phyloP scores from a whole-genome alignment of 768 basidiomycete species.

The Saitozyma sp. region DNA sequence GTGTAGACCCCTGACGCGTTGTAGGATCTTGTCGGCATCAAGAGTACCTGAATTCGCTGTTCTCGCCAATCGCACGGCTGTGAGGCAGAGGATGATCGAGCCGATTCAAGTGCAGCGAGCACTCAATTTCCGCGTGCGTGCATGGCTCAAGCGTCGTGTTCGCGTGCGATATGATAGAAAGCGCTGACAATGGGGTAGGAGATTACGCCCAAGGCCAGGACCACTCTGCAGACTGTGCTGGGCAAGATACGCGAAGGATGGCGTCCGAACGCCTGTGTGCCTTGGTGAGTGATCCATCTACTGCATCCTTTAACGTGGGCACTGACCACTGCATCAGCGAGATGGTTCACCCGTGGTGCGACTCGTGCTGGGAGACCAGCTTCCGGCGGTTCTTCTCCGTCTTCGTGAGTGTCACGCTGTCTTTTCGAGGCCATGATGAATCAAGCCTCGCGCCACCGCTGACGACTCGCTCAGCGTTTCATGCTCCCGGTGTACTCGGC shows the following conservation, averaged over 20 bases:
- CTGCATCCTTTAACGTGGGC: slow-evolving; percentile 1
- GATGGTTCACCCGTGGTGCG: slow-evolving; percentile 73
- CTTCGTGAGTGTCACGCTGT: slow-evolving; percentile 68
- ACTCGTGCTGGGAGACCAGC: slow-evolving; percentile 64
- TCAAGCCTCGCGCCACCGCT: too few species aligned
- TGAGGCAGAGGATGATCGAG: slow-evolving; percentile 63
- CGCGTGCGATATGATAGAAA: too few species aligned
- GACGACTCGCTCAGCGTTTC: slow-evolving; percentile 33
- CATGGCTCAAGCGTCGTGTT: neutral
- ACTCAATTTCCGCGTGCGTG: slow-evolving; percentile 58
- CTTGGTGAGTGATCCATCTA: slow-evolving; percentile 34
- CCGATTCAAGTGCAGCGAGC: slow-evolving; percentile 62
- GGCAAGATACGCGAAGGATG: slow-evolving; percentile 42
- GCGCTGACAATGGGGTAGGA: slow-evolving; percentile 18
- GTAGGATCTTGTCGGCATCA: slow-evolving; percentile 71
- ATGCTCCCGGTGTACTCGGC: slow-evolving; percentile 69
- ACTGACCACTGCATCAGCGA: slow-evolving; percentile 55
- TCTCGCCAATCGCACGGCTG: slow-evolving; percentile 63
- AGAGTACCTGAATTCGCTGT: slow-evolving; percentile 65
- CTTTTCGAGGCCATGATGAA: neutral
- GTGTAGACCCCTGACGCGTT: neutral
- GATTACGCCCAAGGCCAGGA: slow-evolving; percentile 41
- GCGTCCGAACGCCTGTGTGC: slow-evolving; percentile 38
- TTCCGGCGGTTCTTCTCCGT: slow-evolving; percentile 75
- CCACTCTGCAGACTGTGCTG: slow-evolving; percentile 31